Percentiles rank a stretch among this genome's conserved stretches.
Evolutionary conservation across 2,329 filamentous ascomycete species (phyloP).

Genomic region (Salinomyces thailandicus): DNA sequence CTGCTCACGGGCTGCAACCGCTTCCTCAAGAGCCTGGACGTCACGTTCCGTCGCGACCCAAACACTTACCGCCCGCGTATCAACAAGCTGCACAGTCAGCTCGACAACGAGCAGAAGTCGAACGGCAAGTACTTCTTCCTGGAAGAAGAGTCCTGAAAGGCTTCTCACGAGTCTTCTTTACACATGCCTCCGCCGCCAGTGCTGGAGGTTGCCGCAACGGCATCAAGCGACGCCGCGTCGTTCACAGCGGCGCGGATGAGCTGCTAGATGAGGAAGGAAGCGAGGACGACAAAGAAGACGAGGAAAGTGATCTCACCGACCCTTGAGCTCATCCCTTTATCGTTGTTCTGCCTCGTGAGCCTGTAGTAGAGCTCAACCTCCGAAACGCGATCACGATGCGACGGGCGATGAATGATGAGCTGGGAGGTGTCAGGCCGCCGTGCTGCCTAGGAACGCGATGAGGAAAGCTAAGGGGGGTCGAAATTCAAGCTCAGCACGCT

Average conservation of each 20-base stretch:
- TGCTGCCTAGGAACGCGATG: background rate
- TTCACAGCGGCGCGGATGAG: conserved; percentile 40
- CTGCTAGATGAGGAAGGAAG: conserved; percentile 50
- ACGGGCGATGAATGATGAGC: conserved; percentile 2
- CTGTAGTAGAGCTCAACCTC: conserved; percentile 8
- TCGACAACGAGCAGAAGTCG: conserved; percentile 96
- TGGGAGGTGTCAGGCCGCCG: background rate
- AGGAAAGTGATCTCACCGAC: conserved; percentile 14
- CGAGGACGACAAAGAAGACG: conserved; percentile 49
- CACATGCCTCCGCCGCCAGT: background rate
- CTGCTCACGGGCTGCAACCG: conserved; percentile 91
- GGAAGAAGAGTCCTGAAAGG: conserved; percentile 70
- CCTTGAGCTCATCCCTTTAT: too few relatives aligned
- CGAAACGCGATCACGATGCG: conserved; percentile 4
- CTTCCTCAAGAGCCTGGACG: conserved; percentile 92
- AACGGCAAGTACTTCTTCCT: conserved; percentile 96
- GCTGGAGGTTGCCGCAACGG: conserved; percentile 6
- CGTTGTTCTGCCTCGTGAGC: conserved; percentile 2
- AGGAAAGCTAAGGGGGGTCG: background rate
- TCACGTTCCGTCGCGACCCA: conserved; percentile 96
- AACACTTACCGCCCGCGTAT: conserved; percentile 94
- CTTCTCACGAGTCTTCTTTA: conserved; percentile 30
- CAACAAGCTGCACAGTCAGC: conserved; percentile 91
- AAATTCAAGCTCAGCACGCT: conserved; percentile 1
- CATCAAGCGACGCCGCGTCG: conserved; percentile 21